Percentiles rank a stretch among this genome's conserved stretches.
Conservation (phyloP, 2,329 filamentous ascomycete genomes). For the Ascochyta fabae region DNA sequence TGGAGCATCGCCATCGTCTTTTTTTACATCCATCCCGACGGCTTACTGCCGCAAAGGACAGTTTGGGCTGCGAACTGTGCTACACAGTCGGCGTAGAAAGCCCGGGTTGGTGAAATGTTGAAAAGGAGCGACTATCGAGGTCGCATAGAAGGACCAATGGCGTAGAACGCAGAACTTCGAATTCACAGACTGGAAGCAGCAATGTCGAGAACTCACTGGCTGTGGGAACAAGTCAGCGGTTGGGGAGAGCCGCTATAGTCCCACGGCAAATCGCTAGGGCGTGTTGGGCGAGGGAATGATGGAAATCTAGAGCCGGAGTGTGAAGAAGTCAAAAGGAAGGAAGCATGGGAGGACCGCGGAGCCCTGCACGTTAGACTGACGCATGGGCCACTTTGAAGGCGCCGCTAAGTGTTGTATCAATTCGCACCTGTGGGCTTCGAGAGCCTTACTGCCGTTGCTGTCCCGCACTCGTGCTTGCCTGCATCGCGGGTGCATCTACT, state of each 20-base stretch:
- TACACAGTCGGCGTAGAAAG: constrained; percentile 28
- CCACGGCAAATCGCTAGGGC: constrained; percentile 16
- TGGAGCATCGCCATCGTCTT: constrained; percentile 45
- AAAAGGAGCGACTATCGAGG: constrained; percentile 44
- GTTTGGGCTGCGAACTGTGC: constrained; percentile 27
- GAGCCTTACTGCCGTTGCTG: constrained; percentile 9
- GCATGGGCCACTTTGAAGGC: not conserved
- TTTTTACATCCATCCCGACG: constrained; percentile 46
- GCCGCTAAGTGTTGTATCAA: constrained; percentile 4
- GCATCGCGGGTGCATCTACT: constrained; percentile 1
- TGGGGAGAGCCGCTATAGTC: constrained; percentile 20
- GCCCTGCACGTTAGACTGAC: constrained; percentile 26
- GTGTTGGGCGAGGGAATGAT: constrained; percentile 25
- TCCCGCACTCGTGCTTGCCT: constrained; percentile 10
- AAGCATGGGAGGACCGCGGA: constrained; percentile 26
- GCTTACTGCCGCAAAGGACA: constrained; percentile 30
- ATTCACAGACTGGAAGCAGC: constrained; percentile 24
- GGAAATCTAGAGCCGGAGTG: constrained; percentile 26
- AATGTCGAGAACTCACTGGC: constrained; percentile 12
- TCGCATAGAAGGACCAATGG: constrained; percentile 44
- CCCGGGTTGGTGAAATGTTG: constrained; percentile 35
- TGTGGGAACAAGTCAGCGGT: constrained; percentile 25
- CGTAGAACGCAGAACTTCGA: constrained; percentile 41
- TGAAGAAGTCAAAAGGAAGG: constrained; percentile 36
- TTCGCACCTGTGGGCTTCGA: not conserved